Evolutionary conservation across 805 yeast genomes (phyloP), one percentile per base, ranked within the genome.

Genomic region (Kuraishia borneana): DNA sequence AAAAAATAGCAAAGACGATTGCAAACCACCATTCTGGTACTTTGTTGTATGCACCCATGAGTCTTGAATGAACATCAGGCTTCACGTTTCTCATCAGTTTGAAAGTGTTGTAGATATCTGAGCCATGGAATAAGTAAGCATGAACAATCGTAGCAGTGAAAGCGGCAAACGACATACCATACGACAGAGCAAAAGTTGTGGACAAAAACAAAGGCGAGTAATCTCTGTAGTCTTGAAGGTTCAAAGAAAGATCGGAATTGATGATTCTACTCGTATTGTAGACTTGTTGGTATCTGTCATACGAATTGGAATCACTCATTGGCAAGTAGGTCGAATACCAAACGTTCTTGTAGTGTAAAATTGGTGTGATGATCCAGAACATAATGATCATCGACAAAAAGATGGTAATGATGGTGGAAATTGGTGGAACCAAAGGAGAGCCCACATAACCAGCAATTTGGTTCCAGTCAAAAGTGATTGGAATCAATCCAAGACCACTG

Each of bases 21-120:
- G 56, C 45, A 44, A 68, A 79, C 83, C 85, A 77, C 76, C 78
- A 74, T 42, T 75, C 81, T 1, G 94, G 92, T 16, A 76, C 83
- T 42, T 79, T 85, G 26, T 65, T 65, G 51, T 79, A 78, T 36
- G 53, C 58, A 30, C 44, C 48, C 79, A 78, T 76, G 39, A 76
- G 62, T 39, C 76, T 60, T 54, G 41, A 35, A 31, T 72, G 69
- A 12, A 29, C 22, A 21, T 31, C 37, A 18, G 36, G n/a, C 12
- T 27, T 34, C 6, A 29, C 36, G 21, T 21, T 21, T 16, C 26
- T 14, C 3, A 33, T 12, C 16, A 10, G 28, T 13, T 12, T 25
- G 16, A 25, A 6, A 6, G 28, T 25, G 12, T 6, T 7, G 16
- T 16, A 25, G 16, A 25, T 25, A 12, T 25, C 28, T 16, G 6